Percentiles rank a stretch among this genome's conserved stretches.
phyloP scores from a whole-genome alignment of 2,329 filamentous ascomycete genomes.

The Trichophyton simii region DNA sequence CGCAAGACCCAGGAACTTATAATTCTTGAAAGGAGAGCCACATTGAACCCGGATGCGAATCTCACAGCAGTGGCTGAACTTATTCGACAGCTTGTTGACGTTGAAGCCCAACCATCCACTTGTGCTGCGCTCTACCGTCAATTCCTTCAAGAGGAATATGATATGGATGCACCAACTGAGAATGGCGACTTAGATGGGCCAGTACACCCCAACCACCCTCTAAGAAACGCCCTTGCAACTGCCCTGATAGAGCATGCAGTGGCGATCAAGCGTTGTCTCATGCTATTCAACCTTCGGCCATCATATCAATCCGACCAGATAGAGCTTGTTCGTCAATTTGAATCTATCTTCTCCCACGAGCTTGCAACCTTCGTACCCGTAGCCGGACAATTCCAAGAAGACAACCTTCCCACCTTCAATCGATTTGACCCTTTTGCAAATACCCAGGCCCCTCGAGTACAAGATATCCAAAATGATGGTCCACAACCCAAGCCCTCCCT shows the following conservation, averaged over 20 bases:
- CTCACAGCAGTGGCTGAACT: slow-evolving; percentile 60
- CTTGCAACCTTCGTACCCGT: slow-evolving; percentile 46
- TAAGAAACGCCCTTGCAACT: slow-evolving; percentile 70
- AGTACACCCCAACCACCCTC: slow-evolving; percentile 31
- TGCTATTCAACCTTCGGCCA: slow-evolving; percentile 49
- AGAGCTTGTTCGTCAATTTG: slow-evolving; percentile 29
- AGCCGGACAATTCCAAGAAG: slow-evolving; percentile 36
- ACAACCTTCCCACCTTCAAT: slow-evolving; percentile 32
- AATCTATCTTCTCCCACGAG: slow-evolving; percentile 45
- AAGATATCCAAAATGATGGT: slow-evolving; percentile 14
- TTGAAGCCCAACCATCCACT: slow-evolving; percentile 58
- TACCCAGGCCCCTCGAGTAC: slow-evolving; percentile 17
- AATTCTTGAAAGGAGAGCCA: slow-evolving; percentile 59
- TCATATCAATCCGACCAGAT: slow-evolving; percentile 38
- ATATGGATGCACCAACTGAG: slow-evolving; percentile 14
- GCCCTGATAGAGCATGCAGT: slow-evolving; percentile 81
- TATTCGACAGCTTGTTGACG: slow-evolving; percentile 63
- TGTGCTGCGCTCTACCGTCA: slow-evolving; percentile 68
- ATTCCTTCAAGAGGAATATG: slow-evolving; percentile 47
- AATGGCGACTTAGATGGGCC: slow-evolving; percentile 41
- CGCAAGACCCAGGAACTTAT: slow-evolving; percentile 81
- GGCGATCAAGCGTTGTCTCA: slow-evolving; percentile 70
- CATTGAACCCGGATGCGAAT: slow-evolving; percentile 58
- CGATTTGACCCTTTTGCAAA: slow-evolving; percentile 20
- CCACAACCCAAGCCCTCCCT: slow-evolving; percentile 22